These are phyloP conservation scores for Umbellularia californica DNA, from an alignment of 164 flowering plant species.

Conservation along the genomic window DNA sequence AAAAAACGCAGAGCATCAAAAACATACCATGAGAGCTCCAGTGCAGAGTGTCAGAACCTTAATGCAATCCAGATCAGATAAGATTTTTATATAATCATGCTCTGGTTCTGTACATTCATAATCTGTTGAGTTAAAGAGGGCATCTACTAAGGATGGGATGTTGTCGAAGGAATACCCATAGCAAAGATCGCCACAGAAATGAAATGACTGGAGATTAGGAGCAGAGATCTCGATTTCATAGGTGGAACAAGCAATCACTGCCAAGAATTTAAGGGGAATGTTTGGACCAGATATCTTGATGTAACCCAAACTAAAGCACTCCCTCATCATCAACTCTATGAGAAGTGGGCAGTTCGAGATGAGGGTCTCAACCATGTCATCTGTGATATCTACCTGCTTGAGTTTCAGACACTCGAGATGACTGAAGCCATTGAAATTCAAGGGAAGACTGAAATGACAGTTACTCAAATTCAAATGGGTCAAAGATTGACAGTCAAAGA, in stretches of 20 bases:
- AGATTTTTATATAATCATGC: not conserved
- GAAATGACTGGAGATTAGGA: not conserved
- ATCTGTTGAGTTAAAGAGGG: not conserved
- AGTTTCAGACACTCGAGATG: not conserved
- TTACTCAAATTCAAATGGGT: slow-evolving; percentile 1
- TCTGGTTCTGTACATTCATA: not conserved
- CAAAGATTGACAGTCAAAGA: not conserved
- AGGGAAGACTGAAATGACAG: not conserved
- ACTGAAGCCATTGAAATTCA: not conserved
- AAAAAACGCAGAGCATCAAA: not conserved
- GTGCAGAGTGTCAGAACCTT: not conserved
- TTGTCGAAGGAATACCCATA: not conserved
- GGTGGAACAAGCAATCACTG: not conserved
- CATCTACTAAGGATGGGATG: not conserved
- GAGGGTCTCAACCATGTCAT: not conserved
- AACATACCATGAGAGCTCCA: not conserved
- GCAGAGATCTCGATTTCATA: not conserved
- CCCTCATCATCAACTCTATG: not conserved
- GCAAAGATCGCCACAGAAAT: not conserved
- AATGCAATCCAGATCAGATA: not conserved
- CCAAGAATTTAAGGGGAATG: not conserved
- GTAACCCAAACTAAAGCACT: not conserved
- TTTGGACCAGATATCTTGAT: not conserved
- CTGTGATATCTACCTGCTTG: not conserved
- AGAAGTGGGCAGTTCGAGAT: not conserved